Percentiles rank a stretch among this genome's conserved stretches.
These are phyloP conservation scores for Pythium sp. DNA, from an alignment of 352 stramenopile genomes.

Conservation along the genomic window DNA sequence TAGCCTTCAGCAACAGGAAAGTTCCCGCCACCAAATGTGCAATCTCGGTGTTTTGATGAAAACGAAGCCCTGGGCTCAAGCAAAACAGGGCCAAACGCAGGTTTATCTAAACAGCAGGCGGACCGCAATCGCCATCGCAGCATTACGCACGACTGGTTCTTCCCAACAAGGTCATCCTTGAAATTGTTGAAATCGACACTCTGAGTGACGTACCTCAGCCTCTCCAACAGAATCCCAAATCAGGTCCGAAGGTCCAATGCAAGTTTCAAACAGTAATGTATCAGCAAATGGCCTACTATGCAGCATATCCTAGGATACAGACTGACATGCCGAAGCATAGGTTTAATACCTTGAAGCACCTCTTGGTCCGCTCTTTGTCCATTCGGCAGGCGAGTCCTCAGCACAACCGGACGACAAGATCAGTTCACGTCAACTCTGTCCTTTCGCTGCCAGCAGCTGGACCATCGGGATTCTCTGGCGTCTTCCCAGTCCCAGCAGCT, in stretches of 20 bases:
- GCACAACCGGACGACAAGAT: not conserved
- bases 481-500: not conserved
- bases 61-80: not conserved
- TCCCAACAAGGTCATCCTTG: conserved; percentile 1
- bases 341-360: not conserved
- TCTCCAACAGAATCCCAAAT: not conserved
- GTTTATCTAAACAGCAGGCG: not conserved
- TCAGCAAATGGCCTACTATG: not conserved
- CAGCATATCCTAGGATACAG: not conserved
- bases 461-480: conserved; percentile 4
- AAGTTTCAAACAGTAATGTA: not conserved
- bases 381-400: not conserved
- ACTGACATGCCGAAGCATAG: not conserved
- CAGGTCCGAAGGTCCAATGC: not conserved
- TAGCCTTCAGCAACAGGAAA: not conserved
- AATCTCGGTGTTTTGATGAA: not conserved
- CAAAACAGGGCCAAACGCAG: not conserved
- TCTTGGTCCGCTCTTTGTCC: not conserved
- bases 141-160: not conserved
- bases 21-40: not conserved
- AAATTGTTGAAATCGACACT: not conserved
- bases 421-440: not conserved
- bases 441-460: not conserved
- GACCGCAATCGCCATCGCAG: not conserved
- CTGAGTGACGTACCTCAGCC: not conserved